A percentile compares a stretch with the other conserved stretches of the same genome.
Evolutionary conservation across 108 stramenopile genomes (phyloP).

Genomic region (Cylindrotheca closterium): DNA sequence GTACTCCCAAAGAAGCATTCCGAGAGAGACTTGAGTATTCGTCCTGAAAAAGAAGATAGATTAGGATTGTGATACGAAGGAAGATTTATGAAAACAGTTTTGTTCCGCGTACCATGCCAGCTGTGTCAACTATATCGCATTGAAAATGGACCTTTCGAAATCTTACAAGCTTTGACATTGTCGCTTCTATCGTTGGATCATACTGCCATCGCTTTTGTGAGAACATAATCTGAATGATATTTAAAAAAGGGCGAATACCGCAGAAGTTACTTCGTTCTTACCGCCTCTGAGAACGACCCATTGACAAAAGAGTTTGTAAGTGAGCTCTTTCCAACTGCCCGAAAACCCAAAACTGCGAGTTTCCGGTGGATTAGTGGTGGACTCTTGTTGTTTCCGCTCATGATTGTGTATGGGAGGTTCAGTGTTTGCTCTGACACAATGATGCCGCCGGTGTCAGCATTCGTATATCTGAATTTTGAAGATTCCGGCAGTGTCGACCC

Average conservation of each 20-base stretch:
- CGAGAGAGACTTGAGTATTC: constrained; percentile 85
- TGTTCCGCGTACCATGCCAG: constrained; percentile 81
- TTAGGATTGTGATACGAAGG: not conserved
- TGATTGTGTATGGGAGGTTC: no score
- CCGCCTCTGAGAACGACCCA: constrained; percentile 76
- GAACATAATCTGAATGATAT: not conserved
- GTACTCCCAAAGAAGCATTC: constrained; percentile 87
- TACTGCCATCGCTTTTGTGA: constrained; percentile 46
- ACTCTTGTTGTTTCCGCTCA: no score
- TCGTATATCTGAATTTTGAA: no score
- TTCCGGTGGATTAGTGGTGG: constrained; percentile 88
- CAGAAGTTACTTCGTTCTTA: constrained; percentile 24
- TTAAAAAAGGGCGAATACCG: not conserved
- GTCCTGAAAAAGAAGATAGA: constrained; percentile 65
- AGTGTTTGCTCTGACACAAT: no score
- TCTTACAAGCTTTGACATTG: constrained; percentile 80
- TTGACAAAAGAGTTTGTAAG: constrained; percentile 80
- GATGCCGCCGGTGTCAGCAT: no score
- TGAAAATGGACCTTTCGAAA: constrained; percentile 89
- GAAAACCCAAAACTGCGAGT: constrained; percentile 85
- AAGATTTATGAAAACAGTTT: no score
- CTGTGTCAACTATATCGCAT: constrained; percentile 93
- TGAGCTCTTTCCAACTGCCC: constrained; percentile 86
- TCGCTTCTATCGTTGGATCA: constrained; percentile 89
- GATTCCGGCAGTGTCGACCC: no score